A percentile compares a stretch with the other conserved stretches of the same genome.
These are phyloP conservation scores for Xylaria scruposa DNA, from an alignment of 495 filamentous ascomycete genomes.

Conservation along the genomic window DNA sequence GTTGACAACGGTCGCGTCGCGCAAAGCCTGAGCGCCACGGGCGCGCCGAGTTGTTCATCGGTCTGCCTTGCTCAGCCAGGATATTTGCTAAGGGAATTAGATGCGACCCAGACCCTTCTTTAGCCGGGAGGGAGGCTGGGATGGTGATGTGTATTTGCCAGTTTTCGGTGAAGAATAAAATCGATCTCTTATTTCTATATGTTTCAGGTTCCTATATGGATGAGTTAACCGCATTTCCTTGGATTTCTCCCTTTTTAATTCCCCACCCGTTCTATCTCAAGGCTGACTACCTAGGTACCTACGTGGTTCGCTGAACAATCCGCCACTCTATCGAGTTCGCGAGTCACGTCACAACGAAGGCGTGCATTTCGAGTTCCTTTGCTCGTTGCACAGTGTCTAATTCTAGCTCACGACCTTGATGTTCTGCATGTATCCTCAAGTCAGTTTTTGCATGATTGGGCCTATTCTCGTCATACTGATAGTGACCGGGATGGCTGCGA, in stretches of 20 bases:
- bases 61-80: not conserved
- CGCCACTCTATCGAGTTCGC: not conserved
- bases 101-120: not conserved
- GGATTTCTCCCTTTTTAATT: not conserved
- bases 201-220: too few species aligned
- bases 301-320: not conserved
- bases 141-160: not conserved
- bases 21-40: too few species aligned
- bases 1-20: too few species aligned
- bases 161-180: too few species aligned
- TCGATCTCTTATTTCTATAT: too few species aligned
- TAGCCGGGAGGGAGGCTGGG: not conserved
- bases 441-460: not conserved
- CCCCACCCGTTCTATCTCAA: too few species aligned
- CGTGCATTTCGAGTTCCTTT: not conserved
- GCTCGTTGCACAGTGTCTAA: not conserved
- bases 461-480: not conserved
- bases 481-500: not conserved
- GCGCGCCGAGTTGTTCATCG: not conserved
- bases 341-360: not conserved
- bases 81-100: not conserved
- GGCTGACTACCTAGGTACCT: not conserved
- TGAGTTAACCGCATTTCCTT: too few species aligned
- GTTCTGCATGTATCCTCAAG: constrained; percentile 1
- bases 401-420: too few species aligned